These are phyloP conservation scores for Pseudonitzschia delicatissima DNA, from an alignment of 108 stramenopile species.

Conservation along the genomic window DNA sequence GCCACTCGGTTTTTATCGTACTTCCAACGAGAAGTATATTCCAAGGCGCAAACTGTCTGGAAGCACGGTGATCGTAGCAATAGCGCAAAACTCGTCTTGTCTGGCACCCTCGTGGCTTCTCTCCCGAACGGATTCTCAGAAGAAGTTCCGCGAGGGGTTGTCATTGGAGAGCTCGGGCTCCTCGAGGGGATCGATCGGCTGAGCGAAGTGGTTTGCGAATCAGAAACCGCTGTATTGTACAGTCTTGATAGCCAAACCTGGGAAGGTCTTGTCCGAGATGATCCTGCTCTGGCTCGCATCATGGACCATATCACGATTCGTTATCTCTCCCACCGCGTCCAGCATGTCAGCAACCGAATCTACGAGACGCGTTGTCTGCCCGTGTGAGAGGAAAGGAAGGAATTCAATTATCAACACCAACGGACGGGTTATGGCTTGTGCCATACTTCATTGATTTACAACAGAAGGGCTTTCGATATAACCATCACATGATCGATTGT, in stretches of 20 bases:
- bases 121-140: constrained; percentile 51
- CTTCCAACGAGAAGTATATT: constrained; percentile 51
- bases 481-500: no score
- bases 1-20: constrained; percentile 20
- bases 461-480: no score
- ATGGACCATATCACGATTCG: constrained; percentile 63
- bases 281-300: constrained; percentile 45
- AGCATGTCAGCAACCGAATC: constrained; percentile 76
- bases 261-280: constrained; percentile 26
- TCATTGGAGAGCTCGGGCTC: constrained; percentile 70
- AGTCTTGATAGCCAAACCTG: constrained; percentile 46
- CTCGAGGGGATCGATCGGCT: constrained; percentile 53
- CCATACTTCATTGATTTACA: no score
- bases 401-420: no score
- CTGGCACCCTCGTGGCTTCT: constrained; percentile 55
- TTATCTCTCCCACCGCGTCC: constrained; percentile 67
- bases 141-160: constrained; percentile 39
- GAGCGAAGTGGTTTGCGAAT: constrained; percentile 47
- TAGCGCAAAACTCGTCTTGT: constrained; percentile 53
- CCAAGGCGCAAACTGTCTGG: constrained; percentile 48
- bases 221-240: constrained; percentile 55
- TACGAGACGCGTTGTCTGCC: constrained; percentile 42
- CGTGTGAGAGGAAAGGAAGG: background rate
- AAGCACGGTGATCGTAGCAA: constrained; percentile 54
- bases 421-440: no score